Conservation (phyloP, 2,329 filamentous ascomycete species). For the Ilyonectria robusta region DNA sequence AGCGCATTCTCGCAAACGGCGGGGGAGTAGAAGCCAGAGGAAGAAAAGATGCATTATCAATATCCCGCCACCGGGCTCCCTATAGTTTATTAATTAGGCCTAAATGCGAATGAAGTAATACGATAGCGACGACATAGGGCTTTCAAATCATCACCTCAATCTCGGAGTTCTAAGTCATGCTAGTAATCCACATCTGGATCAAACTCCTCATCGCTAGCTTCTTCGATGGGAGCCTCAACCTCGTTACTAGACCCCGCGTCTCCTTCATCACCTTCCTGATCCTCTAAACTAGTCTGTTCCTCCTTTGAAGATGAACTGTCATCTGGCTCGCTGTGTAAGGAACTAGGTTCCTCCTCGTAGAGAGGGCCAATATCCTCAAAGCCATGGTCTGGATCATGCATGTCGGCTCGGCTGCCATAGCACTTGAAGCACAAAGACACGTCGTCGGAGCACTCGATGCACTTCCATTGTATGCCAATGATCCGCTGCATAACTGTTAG, state of each 20-base stretch:
- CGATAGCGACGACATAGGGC: not conserved
- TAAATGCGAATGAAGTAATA: conserved; percentile 16
- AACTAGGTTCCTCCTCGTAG: not conserved
- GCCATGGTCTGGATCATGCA: not conserved
- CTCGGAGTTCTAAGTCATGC: not conserved
- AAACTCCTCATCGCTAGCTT: not conserved
- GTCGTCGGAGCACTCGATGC: conserved; percentile 6
- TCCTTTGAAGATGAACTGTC: not conserved
- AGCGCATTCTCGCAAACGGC: too few relatives aligned
- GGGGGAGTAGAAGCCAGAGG: too few relatives aligned
- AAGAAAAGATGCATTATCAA: too few relatives aligned
- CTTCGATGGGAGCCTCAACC: not conserved
- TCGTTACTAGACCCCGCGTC: not conserved
- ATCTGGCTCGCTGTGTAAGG: not conserved
- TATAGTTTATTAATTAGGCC: too few relatives aligned
- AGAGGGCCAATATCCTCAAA: conserved; percentile 1
- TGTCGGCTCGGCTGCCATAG: not conserved
- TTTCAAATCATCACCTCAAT: not conserved
- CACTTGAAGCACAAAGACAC: conserved; percentile 5
- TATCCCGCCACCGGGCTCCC: too few relatives aligned
- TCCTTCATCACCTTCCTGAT: not conserved
- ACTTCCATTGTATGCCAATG: not conserved
- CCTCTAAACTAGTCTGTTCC: not conserved
- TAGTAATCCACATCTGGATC: not conserved
- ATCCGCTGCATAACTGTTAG: not conserved